Conservation (phyloP, 192 early-diverging fungal species). For the Podila epicladia region DNA sequence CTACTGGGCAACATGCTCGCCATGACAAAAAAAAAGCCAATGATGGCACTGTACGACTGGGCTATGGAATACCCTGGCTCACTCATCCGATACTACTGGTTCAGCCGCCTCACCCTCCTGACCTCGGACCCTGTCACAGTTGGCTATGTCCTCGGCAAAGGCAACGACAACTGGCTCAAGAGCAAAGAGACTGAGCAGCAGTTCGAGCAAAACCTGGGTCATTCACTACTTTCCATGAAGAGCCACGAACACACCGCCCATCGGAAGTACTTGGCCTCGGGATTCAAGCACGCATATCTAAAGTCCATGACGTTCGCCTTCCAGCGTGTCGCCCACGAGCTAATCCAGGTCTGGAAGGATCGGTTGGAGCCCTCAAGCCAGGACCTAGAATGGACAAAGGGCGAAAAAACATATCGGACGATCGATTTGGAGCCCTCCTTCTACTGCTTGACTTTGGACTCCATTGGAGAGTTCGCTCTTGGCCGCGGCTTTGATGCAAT, state of each 20-base stretch:
- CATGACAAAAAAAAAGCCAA: conserved; percentile 46
- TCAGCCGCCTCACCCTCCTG: conserved; percentile 35
- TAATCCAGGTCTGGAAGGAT: conserved; percentile 21
- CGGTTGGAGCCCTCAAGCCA: background rate
- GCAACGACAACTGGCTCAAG: conserved; percentile 50
- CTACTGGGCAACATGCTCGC: conserved; percentile 62
- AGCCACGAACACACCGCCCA: conserved; percentile 22
- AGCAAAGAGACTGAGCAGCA: conserved; percentile 33
- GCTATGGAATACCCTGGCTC: conserved; percentile 46
- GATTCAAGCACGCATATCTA: conserved; percentile 37
- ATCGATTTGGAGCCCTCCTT: conserved; percentile 40
- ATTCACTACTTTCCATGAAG: conserved; percentile 35
- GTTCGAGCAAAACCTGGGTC: conserved; percentile 43
- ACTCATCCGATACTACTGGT: conserved; percentile 47
- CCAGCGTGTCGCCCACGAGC: conserved; percentile 21
- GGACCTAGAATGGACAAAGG: conserved; percentile 11
- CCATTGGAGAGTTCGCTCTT: conserved; percentile 40
- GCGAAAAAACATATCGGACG: conserved; percentile 21
- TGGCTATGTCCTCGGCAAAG: conserved; percentile 44
- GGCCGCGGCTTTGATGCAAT: conserved; percentile 42
- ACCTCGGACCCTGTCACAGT: conserved; percentile 44
- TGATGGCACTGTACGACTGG: conserved; percentile 48
- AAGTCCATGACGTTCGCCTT: conserved; percentile 37
- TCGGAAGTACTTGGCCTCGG: conserved; percentile 27
- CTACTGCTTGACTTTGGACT: conserved; percentile 34